These are phyloP conservation scores for Sarocladium oryzae DNA, from an alignment of 2,329 filamentous ascomycete species.

Conservation along the genomic window DNA sequence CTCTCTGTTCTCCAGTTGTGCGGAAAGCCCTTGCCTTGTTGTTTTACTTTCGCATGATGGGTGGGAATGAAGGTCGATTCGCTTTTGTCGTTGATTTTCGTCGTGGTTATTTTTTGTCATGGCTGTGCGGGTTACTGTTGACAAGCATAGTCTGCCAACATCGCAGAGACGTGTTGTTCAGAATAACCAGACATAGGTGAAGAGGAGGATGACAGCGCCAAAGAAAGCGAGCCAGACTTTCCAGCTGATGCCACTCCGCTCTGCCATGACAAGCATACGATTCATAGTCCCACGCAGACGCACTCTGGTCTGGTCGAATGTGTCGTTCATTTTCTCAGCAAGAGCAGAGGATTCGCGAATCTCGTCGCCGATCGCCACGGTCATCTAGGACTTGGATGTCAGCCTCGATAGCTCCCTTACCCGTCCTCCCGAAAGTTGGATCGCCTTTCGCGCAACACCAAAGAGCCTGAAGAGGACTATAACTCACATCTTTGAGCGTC, in stretches of 20 bases:
- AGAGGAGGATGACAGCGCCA: slow-evolving; percentile 70
- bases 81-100: background rate
- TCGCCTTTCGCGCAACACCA: too few species aligned
- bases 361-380: slow-evolving; percentile 87
- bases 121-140: too few species aligned
- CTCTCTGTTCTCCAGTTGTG: too few species aligned
- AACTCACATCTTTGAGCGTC: slow-evolving; percentile 77
- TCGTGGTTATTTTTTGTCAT: too few species aligned
- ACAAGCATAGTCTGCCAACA: too few species aligned
- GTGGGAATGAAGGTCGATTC: too few species aligned
- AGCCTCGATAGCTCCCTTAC: too few species aligned
- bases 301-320: slow-evolving; percentile 78
- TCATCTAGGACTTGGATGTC: slow-evolving; percentile 54
- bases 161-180: too few species aligned
- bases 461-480: background rate
- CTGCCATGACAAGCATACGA: slow-evolving; percentile 91
- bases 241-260: slow-evolving; percentile 92
- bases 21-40: too few species aligned
- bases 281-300: slow-evolving; percentile 90
- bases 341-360: slow-evolving; percentile 85
- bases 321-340: slow-evolving; percentile 92
- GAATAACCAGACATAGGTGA: slow-evolving; percentile 90
- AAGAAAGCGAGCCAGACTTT: slow-evolving; percentile 91
- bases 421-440: too few species aligned
- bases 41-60: too few species aligned